phyloP scores from a whole-genome alignment of 2,329 filamentous ascomycete species.

The Teratosphaeria nubilosa region DNA sequence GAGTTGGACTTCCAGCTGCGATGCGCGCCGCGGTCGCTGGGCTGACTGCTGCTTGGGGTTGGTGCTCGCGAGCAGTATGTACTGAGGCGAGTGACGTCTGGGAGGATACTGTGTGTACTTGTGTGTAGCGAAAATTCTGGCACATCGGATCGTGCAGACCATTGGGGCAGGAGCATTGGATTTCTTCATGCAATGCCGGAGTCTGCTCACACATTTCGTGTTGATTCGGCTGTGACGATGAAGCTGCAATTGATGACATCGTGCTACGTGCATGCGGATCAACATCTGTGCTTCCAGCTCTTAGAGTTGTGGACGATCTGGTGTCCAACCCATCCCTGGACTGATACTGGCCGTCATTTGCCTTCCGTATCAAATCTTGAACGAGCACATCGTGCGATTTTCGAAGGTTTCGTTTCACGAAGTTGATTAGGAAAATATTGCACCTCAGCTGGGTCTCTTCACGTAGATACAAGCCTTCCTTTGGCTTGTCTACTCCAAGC shows the following conservation, averaged over 20 bases:
- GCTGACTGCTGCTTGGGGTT: neutral
- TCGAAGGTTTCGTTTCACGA: slow-evolving; percentile 74
- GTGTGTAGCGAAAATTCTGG: slow-evolving; percentile 6
- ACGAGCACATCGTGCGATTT: slow-evolving; percentile 64
- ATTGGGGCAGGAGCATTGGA: slow-evolving; percentile 3
- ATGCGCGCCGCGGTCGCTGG: neutral
- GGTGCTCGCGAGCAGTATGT: neutral
- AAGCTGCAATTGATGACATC: neutral
- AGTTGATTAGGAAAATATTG: slow-evolving; percentile 63
- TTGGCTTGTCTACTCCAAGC: slow-evolving; percentile 48
- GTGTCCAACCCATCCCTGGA: neutral
- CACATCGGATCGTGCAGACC: slow-evolving; percentile 6
- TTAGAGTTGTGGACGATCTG: neutral
- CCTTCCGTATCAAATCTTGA: slow-evolving; percentile 31
- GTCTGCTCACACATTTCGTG: neutral
- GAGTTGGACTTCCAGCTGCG: neutral
- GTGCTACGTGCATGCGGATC: neutral
- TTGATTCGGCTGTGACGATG: neutral
- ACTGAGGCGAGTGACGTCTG: neutral
- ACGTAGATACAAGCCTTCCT: slow-evolving; percentile 64
- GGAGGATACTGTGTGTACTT: neutral
- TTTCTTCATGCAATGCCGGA: neutral
- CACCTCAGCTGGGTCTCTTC: slow-evolving; percentile 79
- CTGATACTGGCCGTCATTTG: slow-evolving; percentile 1
- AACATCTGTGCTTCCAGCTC: neutral